These are phyloP conservation scores for Rhizopus sp. DNA, from an alignment of 371 early-diverging fungal species.

Conservation along the genomic window DNA sequence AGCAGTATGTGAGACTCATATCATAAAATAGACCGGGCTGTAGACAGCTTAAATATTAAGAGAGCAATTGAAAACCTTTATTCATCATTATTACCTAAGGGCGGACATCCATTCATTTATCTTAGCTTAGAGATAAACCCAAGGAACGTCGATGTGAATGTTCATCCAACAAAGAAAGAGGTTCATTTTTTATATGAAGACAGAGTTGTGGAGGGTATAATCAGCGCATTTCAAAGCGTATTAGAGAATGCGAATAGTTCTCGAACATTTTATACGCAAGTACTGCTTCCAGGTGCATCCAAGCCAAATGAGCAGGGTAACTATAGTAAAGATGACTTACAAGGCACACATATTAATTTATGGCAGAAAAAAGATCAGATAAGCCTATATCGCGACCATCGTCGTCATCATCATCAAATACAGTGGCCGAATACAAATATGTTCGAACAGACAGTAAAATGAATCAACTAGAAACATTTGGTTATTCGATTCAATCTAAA, in stretches of 20 bases:
- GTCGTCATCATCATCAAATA: neutral
- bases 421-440: constrained; percentile 57
- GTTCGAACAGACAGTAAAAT: constrained; percentile 80
- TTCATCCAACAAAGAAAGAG: constrained; percentile 57
- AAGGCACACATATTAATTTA: too few relatives aligned
- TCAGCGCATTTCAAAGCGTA: constrained; percentile 60
- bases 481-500: constrained; percentile 21
- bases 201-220: constrained; percentile 67
- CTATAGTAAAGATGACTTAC: neutral
- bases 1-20: neutral
- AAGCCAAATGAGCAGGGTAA: neutral
- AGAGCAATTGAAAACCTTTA: constrained; percentile 82
- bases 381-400: neutral
- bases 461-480: constrained; percentile 69
- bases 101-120: constrained; percentile 90
- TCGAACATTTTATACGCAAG: constrained; percentile 59
- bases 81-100: constrained; percentile 79
- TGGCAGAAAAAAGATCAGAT: constrained; percentile 7
- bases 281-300: constrained; percentile 37
- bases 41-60: constrained; percentile 82
- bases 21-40: constrained; percentile 74
- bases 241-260: constrained; percentile 53
- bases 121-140: constrained; percentile 83
- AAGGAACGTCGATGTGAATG: constrained; percentile 89
- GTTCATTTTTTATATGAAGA: constrained; percentile 94